Conservation (phyloP, 495 filamentous ascomycete genomes). For the Hypoxylon intermedium region DNA sequence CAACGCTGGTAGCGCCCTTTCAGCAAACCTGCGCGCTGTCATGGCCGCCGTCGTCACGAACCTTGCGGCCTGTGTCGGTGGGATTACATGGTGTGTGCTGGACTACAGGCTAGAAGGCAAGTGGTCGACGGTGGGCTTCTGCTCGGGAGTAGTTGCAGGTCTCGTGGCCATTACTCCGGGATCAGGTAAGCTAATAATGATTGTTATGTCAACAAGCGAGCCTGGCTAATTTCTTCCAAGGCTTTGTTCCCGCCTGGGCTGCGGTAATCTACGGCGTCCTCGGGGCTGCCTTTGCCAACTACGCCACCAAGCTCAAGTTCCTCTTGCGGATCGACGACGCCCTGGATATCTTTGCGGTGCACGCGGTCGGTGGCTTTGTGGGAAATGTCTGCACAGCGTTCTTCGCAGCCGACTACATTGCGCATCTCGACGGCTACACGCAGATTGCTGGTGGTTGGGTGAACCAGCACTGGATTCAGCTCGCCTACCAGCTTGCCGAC, state of each 20-base stretch:
- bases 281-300: constrained; percentile 87
- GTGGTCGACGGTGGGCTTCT: constrained; percentile 97
- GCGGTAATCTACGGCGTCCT: constrained; percentile 89
- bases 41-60: constrained; percentile 79
- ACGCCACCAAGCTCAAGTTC: constrained; percentile 96
- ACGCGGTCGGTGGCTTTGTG: constrained; percentile 84
- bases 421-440: constrained; percentile 79
- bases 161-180: constrained; percentile 93
- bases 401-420: constrained; percentile 93
- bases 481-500: constrained; percentile 88
- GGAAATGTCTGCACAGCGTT: constrained; percentile 90
- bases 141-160: constrained; percentile 90
- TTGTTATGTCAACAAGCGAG: background rate
- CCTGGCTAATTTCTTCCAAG: constrained; percentile 45
- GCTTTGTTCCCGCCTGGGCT: constrained; percentile 90
- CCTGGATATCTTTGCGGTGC: constrained; percentile 93
- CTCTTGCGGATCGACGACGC: constrained; percentile 85
- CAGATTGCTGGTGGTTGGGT: constrained; percentile 86
- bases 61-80: constrained; percentile 81
- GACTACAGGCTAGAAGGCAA: constrained; percentile 94
- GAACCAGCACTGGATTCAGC: constrained; percentile 88
- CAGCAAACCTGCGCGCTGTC: constrained; percentile 85
- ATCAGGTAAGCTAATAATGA: constrained; percentile 55
- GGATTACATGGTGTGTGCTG: constrained; percentile 93
- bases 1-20: constrained; percentile 91